These are phyloP conservation scores for Plasmodium billcollinsi DNA, from an alignment of 169 alveolate genomes.

Conservation along the genomic window DNA sequence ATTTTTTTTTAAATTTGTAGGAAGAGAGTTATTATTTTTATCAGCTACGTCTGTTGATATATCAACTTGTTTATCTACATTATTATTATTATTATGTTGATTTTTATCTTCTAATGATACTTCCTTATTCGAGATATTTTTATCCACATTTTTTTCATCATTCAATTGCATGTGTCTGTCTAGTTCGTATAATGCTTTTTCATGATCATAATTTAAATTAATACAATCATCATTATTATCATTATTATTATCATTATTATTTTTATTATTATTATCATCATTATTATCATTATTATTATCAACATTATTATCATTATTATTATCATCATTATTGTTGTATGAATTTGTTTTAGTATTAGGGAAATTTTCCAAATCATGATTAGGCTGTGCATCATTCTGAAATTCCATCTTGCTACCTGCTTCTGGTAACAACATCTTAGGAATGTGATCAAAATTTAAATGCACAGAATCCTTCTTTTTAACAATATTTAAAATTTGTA, in stretches of 20 bases:
- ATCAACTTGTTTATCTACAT: background rate
- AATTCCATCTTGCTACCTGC: background rate
- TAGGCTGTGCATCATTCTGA: too few species aligned
- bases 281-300: too few species aligned
- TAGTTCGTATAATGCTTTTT: too few species aligned
- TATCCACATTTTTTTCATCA: background rate
- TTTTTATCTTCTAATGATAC: background rate
- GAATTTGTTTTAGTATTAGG: background rate
- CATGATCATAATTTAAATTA: too few species aligned
- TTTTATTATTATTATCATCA: background rate
- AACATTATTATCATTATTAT: background rate
- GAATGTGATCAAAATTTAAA: constrained; percentile 22
- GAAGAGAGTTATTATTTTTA: background rate
- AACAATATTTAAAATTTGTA: constrained; percentile 53
- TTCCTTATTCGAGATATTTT: background rate
- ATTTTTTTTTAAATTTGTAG: too few species aligned
- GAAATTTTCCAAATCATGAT: too few species aligned
- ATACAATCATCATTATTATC: too few species aligned
- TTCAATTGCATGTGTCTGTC: background rate
- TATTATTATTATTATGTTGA: background rate
- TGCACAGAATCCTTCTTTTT: constrained; percentile 1
- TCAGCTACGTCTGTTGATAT: background rate
- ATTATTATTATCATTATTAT: background rate
- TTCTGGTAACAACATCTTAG: background rate
- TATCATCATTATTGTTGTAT: background rate